phyloP scores from a whole-genome alignment of 306 rosid genomes.

The Cicer pinnatifidum region DNA sequence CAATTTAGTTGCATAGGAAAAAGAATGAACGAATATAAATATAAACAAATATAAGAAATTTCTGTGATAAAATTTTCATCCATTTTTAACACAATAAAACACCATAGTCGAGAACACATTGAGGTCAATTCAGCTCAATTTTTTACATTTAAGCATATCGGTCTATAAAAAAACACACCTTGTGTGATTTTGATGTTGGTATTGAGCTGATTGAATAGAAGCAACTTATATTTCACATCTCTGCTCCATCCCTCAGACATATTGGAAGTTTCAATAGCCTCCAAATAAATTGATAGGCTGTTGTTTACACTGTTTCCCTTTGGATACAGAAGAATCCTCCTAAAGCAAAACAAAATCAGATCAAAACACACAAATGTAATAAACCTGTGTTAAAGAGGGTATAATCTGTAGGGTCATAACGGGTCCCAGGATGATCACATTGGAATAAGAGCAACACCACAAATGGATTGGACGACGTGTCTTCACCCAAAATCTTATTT shows the following conservation, averaged over 20 bases:
- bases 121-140: too few species aligned
- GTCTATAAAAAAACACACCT: background rate
- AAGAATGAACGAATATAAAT: background rate
- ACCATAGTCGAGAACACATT: too few species aligned
- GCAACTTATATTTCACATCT: background rate
- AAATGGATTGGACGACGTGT: too few species aligned
- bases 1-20: background rate
- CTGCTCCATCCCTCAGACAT: conserved; percentile 9
- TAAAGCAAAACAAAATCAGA: background rate
- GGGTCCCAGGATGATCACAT: too few species aligned
- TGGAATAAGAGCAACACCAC: too few species aligned
- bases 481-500: too few species aligned
- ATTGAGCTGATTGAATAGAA: background rate
- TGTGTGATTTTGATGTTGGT: background rate
- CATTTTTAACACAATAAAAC: background rate
- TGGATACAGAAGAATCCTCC: background rate
- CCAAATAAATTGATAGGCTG: background rate
- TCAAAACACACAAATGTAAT: background rate
- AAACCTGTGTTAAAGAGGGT: too few species aligned
- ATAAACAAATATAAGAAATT: background rate
- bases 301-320: background rate
- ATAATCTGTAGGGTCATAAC: too few species aligned
- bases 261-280: background rate
- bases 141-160: too few species aligned
- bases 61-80: background rate